Percentiles rank a stretch among this genome's conserved stretches.
These are phyloP conservation scores for Penicillium corylophilum DNA, from an alignment of 2,329 filamentous ascomycete species.

Conservation along the genomic window DNA sequence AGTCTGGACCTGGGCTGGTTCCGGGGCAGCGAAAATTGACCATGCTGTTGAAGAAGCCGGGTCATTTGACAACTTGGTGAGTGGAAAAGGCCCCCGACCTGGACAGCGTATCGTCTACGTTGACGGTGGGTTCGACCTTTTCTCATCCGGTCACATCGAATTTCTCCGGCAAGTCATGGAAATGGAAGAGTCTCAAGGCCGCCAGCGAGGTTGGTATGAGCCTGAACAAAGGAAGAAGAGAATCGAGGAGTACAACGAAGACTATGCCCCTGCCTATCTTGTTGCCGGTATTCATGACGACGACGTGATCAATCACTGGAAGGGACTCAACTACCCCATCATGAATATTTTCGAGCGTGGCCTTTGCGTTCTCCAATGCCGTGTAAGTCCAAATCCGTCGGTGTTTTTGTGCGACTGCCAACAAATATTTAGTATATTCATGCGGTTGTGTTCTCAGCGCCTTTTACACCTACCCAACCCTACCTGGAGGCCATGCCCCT, in stretches of 20 bases:
- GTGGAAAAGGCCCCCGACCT: conserved; percentile 67
- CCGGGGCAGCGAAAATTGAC: conserved; percentile 35
- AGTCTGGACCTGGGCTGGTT: conserved; percentile 76
- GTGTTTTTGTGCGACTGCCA: not conserved
- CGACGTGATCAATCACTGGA: conserved; percentile 92
- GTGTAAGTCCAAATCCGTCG: conserved; percentile 54
- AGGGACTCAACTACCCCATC: conserved; percentile 97
- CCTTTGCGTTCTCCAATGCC: conserved; percentile 92
- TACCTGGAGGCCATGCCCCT: conserved; percentile 76
- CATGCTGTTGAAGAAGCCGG: conserved; percentile 59
- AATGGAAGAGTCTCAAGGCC: conserved; percentile 69
- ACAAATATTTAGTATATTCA: conserved; percentile 68
- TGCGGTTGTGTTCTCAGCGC: conserved; percentile 83
- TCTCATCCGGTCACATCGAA: conserved; percentile 95
- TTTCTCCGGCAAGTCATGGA: conserved; percentile 78
- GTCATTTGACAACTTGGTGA: conserved; percentile 65
- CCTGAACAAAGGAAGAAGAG: conserved; percentile 64
- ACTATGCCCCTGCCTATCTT: conserved; percentile 83
- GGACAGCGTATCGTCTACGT: conserved; percentile 91
- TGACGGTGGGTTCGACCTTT: conserved; percentile 94
- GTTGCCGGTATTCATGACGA: conserved; percentile 94
- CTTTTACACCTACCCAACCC: conserved; percentile 75
- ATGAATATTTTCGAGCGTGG: conserved; percentile 99
- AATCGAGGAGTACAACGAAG: conserved; percentile 61
- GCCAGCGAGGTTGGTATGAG: conserved; percentile 70